Evolutionary conservation across 768 basidiomycete species (phyloP).

Genomic region (Xanthoconium stramineum): DNA sequence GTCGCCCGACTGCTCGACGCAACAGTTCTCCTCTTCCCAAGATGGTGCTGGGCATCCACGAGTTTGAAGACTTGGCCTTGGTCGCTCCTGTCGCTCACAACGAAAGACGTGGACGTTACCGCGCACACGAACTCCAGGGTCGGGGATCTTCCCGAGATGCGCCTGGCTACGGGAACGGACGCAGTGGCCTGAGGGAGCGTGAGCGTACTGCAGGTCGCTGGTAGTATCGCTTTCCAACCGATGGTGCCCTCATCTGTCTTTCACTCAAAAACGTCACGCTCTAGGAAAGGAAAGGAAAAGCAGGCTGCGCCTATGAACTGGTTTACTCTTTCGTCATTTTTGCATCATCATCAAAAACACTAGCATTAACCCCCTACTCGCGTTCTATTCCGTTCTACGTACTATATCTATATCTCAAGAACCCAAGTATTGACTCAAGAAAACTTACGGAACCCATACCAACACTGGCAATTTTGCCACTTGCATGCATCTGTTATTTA

Average conservation of each 20-base stretch:
- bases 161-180: conserved; percentile 61
- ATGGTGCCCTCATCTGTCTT: background rate
- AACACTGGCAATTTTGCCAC: conserved; percentile 25
- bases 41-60: conserved; percentile 38
- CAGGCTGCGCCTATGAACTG: conserved; percentile 25
- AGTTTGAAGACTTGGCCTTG: conserved; percentile 32
- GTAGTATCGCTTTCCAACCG: conserved; percentile 15
- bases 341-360: conserved; percentile 29
- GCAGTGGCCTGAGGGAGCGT: conserved; percentile 57
- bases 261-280: conserved; percentile 12
- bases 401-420: conserved; percentile 39
- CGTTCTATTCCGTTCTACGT: conserved; percentile 31
- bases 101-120: conserved; percentile 50
- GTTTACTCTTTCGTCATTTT: conserved; percentile 10
- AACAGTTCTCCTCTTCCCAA: conserved; percentile 59
- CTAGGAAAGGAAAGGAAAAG: conserved; percentile 16
- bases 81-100: conserved; percentile 19
- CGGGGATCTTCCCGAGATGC: conserved; percentile 41
- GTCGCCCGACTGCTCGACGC: conserved; percentile 48
- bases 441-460: conserved; percentile 35
- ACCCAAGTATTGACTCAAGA: conserved; percentile 25
- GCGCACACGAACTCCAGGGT: conserved; percentile 52
- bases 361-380: conserved; percentile 23
- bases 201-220: conserved; percentile 31
- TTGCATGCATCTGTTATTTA: conserved; percentile 35